Evolutionary conservation across 2,329 filamentous ascomycete species (phyloP).

Genomic region (Apiospora arundinis): DNA sequence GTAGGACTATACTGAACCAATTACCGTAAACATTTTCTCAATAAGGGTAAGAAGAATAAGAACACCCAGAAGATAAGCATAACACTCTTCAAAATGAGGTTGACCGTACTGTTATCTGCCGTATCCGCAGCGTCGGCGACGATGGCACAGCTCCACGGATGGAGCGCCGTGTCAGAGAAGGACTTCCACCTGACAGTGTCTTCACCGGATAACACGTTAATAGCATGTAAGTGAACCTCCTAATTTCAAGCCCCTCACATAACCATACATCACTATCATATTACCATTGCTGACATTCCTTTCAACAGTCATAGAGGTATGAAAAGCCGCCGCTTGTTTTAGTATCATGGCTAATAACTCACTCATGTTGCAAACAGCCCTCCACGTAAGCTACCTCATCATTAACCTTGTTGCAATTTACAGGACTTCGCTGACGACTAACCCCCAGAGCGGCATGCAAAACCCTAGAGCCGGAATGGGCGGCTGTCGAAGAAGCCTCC

Average conservation of each 20-base stretch:
- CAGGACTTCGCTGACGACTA: not conserved
- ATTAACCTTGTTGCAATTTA: too few relatives aligned
- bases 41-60: too few relatives aligned
- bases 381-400: constrained; percentile 5
- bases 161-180: constrained; percentile 34
- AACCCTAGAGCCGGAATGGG: constrained; percentile 46
- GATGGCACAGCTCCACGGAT: constrained; percentile 25
- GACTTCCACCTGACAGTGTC: constrained; percentile 36
- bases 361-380: not conserved
- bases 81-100: not conserved
- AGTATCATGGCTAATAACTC: not conserved
- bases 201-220: constrained; percentile 34
- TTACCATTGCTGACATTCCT: not conserved
- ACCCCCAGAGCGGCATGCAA: constrained; percentile 38
- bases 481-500: constrained; percentile 31
- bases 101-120: constrained; percentile 24
- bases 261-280: not conserved
- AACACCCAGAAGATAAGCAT: not conserved
- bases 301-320: constrained; percentile 32
- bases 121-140: constrained; percentile 25
- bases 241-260: not conserved
- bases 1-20: not conserved
- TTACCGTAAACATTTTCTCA: not conserved
- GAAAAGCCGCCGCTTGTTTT: not conserved
- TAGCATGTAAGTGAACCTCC: constrained; percentile 38